Conservation (phyloP, 2,329 filamentous ascomycete species). For the Cladosporium cucumerinum region DNA sequence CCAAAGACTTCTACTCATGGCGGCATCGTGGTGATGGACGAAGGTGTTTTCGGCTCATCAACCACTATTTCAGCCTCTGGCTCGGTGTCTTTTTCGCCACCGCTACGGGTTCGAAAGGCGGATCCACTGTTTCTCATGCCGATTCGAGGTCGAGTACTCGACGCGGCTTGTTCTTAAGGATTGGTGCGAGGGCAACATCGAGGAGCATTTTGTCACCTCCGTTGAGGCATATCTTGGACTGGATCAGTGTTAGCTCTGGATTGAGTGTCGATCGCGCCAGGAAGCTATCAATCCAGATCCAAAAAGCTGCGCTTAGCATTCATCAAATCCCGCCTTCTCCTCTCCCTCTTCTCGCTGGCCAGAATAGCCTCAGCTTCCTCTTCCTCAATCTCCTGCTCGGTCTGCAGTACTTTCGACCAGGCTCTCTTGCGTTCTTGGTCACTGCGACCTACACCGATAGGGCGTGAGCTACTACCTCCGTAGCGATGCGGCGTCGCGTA, state of each 20-base stretch:
- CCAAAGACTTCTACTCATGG: neutral
- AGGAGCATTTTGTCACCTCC: too few relatives aligned
- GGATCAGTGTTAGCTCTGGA: too few relatives aligned
- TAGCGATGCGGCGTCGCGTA: neutral
- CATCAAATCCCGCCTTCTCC: neutral
- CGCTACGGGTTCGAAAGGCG: neutral
- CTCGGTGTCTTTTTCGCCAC: neutral
- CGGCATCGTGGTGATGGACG: neutral
- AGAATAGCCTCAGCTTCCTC: neutral
- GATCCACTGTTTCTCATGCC: too few relatives aligned
- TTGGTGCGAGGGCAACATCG: too few relatives aligned
- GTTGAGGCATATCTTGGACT: too few relatives aligned
- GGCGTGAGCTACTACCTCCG: neutral
- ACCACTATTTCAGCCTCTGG: neutral
- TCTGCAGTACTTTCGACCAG: neutral
- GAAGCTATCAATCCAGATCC: neutral
- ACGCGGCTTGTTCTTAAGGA: too few relatives aligned
- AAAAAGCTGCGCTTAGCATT: neutral
- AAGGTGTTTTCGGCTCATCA: neutral
- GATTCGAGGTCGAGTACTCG: too few relatives aligned
- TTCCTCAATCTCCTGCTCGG: neutral
- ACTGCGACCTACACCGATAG: neutral
- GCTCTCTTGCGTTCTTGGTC: neutral
- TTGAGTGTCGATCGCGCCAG: neutral
- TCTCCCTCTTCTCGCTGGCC: neutral